These are phyloP conservation scores for Auxenochlorella pyrenoidosa DNA, from an alignment of 139 green algal genomes.

Conservation along the genomic window DNA sequence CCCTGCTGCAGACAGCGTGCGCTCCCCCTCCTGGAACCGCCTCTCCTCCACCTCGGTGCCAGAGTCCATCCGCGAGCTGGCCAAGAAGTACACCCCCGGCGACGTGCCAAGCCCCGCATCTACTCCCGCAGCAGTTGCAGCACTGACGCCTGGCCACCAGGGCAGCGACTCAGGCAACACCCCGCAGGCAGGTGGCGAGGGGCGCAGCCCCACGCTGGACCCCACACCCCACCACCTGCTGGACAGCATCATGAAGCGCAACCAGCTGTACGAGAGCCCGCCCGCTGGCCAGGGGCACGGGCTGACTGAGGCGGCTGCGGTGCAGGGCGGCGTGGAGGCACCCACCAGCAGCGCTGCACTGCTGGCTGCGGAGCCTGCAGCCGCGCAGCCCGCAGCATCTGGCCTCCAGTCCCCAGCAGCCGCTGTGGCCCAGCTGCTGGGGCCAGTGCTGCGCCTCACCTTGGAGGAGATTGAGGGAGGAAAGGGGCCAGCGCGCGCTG, in stretches of 20 bases:
- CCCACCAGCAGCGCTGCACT: background rate
- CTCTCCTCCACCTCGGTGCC: conserved; percentile 38
- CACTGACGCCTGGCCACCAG: background rate
- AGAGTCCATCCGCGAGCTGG: conserved; percentile 41
- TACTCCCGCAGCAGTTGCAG: background rate
- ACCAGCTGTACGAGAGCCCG: conserved; percentile 31
- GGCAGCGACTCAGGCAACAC: background rate
- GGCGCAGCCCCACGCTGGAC: conserved; percentile 13
- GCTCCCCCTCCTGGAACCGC: conserved; percentile 40
- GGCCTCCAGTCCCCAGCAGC: background rate
- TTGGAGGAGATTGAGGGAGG: conserved; percentile 16
- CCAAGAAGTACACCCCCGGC: conserved; percentile 26
- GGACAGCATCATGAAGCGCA: conserved; percentile 30
- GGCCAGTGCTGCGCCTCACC: conserved; percentile 14
- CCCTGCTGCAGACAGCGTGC: background rate
- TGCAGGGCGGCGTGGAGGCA: background rate
- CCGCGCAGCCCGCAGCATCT: background rate
- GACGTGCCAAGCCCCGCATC: background rate
- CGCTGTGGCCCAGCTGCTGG: conserved; percentile 16
- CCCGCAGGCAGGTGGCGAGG: background rate
- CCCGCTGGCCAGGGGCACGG: background rate
- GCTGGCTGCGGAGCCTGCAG: background rate
- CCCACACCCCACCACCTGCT: conserved; percentile 31
- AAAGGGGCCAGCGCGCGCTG: background rate
- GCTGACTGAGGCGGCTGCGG: background rate